Base-by-base conservation (phyloP, 148 eudicot species). In the Vaccinium darrowii region DNA sequence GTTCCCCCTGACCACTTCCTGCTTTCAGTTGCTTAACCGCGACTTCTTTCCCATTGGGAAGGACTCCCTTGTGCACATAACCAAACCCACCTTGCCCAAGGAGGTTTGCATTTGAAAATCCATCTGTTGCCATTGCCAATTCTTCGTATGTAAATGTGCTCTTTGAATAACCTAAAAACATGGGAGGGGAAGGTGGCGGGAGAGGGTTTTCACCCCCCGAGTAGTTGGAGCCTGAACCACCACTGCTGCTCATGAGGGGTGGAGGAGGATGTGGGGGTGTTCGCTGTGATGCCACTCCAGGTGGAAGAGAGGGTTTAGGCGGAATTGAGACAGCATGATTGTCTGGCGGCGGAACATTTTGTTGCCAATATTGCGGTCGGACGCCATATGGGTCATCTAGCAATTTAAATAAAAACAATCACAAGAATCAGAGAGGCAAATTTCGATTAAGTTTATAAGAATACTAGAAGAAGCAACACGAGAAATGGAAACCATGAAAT, bases 31-130 rank as follows among this genome's bases (percentile, higher is more conserved):
- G 89, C 91, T 96, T 96, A 75, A 96, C 92, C 7, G 98, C 98
- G 67, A 96, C 95, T 84, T 94, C 94, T 90, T 94, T 94, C 25
- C 99, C 95, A 79, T 92, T 94, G 3, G 98, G 99, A 84, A 96
- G 94, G 83, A 96, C 86, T 36, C 97, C 99, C 81, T 88, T 92
- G 63, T 96, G 98, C 43, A 96, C 99, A 88, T 90, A 94, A 39
- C 98, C 99, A 87, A 96, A 94, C 67, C 99, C 98, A 88, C 99
- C 99, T 89, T 94, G 95, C 30, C 99, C 99, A 58, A 96, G 92
- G 54, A 96, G 91, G 84, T 96, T 94, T 27, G 92, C 92, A 67
- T 94, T 90, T 1, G 99, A 92, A 82, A 96, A 96, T 47, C 91
- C 92, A 90, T 94, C 89, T 0, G 99, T 93, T 27, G 98, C 99